Evolutionary conservation across 176 grass and related monocot genomes (phyloP), one percentile per base, ranked within the genome.

Genomic region (Dendrocalamus sinicus): DNA sequence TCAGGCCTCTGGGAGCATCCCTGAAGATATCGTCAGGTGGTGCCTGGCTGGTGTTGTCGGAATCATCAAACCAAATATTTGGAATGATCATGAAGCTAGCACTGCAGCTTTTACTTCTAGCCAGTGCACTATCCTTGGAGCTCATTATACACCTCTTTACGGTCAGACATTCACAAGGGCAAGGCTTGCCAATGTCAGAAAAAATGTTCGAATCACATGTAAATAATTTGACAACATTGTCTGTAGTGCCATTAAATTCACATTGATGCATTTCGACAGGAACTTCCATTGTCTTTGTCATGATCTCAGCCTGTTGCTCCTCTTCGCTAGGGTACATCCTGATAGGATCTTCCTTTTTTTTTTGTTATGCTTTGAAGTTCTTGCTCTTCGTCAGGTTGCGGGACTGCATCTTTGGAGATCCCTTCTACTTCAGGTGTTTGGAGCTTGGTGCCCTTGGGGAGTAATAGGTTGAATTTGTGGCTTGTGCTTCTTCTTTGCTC

Each of bases 81-180:
- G 92, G 91, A 59, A 83, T 89, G 62, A 83, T 26, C 92, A 85
- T 96, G 72, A 96, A 83, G 81, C 76, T 94, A 72, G 94, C 86
- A 79, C 87, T 94, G 80, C 94, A 99, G 80, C 94, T 99, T 47
- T 80, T 96, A 77, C 92, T 94, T 88, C 90, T 96, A 68, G 92
- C 85, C 62, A 96, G 48, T 67, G 61, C 81, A 52, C 69, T 65
- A 12, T 89, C 91, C 35, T 76, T 89, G 37, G 88, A 90, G 57
- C 51, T 89, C 57, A 59, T 44, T 63, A 70, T 70, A 20, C 85
- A 77, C 72, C 88, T 86, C 67, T 79, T 71, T 44, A 81, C 11
- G n/a, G 72, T 77, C 59, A 87, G 48, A 32, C 85, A 87, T 91
- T 57, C 86, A 60, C 61, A 52, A 55, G 73, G 43, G n/a, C 63